phyloP scores from a whole-genome alignment of 371 early-diverging fungal species.

The Apophysomyces ossiformis region DNA sequence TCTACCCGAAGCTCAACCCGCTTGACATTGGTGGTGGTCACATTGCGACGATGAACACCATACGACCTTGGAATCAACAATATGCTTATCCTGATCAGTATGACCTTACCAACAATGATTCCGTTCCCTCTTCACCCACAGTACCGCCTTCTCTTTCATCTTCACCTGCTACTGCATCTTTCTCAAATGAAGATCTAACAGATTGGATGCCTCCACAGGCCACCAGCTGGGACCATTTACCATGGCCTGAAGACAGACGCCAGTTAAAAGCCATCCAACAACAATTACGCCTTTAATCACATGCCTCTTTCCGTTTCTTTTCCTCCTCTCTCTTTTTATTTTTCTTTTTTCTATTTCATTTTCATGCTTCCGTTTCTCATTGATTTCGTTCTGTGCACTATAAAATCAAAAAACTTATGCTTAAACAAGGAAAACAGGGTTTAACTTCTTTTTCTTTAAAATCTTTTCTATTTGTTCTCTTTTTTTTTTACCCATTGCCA shows the following conservation, averaged over 20 bases:
- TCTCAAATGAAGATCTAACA: constrained; percentile 32
- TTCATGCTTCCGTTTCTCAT: not conserved
- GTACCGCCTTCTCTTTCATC: constrained; percentile 35
- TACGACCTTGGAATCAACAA: constrained; percentile 26
- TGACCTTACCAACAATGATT: constrained; percentile 4
- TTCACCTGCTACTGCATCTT: constrained; percentile 32
- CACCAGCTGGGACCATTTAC: constrained; percentile 40
- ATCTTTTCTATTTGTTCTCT: too few relatives aligned
- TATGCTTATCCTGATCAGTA: constrained; percentile 20
- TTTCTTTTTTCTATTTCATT: too few relatives aligned
- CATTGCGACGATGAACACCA: constrained; percentile 37
- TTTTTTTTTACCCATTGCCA: too few relatives aligned
- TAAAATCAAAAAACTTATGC: too few relatives aligned
- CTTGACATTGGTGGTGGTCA: constrained; percentile 46
- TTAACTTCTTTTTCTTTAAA: too few relatives aligned
- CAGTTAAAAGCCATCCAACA: constrained; percentile 23
- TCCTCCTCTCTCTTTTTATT: not conserved
- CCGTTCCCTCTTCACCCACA: constrained; percentile 22
- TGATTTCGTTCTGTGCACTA: not conserved
- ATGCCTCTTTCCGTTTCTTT: not conserved
- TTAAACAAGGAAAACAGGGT: too few relatives aligned
- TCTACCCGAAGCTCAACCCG: constrained; percentile 61
- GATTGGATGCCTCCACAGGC: constrained; percentile 31
- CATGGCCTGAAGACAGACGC: constrained; percentile 31
- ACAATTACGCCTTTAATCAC: constrained; percentile 17